Evolutionary conservation across 176 grass and related monocot species (phyloP).

Genomic region (Saccharum officinarum): DNA sequence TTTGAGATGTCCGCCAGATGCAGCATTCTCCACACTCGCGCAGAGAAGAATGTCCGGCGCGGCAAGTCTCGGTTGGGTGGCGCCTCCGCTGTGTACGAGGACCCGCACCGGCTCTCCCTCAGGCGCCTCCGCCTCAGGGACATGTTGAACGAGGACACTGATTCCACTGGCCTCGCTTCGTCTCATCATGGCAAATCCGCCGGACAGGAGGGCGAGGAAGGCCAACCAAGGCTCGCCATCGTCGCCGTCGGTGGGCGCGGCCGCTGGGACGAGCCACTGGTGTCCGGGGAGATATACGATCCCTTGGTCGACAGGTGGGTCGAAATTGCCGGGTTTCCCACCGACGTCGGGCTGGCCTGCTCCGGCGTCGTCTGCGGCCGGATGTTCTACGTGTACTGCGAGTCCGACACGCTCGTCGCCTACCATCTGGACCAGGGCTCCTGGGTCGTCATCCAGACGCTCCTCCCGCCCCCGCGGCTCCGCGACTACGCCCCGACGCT

Average conservation of each 20-base stretch:
- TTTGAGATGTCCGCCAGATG: slow-evolving; percentile 57
- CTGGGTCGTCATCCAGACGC: slow-evolving; percentile 68
- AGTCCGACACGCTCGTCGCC: slow-evolving; percentile 72
- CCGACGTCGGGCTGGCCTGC: slow-evolving; percentile 68
- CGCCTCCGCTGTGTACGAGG: slow-evolving; percentile 74
- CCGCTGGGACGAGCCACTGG: slow-evolving; percentile 74
- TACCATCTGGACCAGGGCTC: slow-evolving; percentile 70
- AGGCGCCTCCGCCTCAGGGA: slow-evolving; percentile 60
- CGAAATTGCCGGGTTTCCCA: slow-evolving; percentile 69
- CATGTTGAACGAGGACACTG: slow-evolving; percentile 57
- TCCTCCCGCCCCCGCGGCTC: slow-evolving; percentile 53
- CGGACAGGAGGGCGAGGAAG: neutral
- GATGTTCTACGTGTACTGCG: slow-evolving; percentile 86
- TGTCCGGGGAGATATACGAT: slow-evolving; percentile 82
- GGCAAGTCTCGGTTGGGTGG: slow-evolving; percentile 44
- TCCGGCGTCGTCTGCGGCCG: slow-evolving; percentile 61
- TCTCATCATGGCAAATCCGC: neutral
- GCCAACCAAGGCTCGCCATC: slow-evolving; percentile 45
- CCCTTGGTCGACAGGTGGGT: slow-evolving; percentile 63
- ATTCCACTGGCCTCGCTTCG: neutral
- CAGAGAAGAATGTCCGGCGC: slow-evolving; percentile 18
- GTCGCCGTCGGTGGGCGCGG: slow-evolving; percentile 80
- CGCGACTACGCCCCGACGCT: slow-evolving; percentile 76
- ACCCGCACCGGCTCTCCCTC: slow-evolving; percentile 67
- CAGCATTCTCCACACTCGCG: slow-evolving; percentile 45